A percentile compares a stretch with the other conserved stretches of the same genome.
Evolutionary conservation across 345 rosid species (phyloP).

Genomic region (Theobroma cacao): DNA sequence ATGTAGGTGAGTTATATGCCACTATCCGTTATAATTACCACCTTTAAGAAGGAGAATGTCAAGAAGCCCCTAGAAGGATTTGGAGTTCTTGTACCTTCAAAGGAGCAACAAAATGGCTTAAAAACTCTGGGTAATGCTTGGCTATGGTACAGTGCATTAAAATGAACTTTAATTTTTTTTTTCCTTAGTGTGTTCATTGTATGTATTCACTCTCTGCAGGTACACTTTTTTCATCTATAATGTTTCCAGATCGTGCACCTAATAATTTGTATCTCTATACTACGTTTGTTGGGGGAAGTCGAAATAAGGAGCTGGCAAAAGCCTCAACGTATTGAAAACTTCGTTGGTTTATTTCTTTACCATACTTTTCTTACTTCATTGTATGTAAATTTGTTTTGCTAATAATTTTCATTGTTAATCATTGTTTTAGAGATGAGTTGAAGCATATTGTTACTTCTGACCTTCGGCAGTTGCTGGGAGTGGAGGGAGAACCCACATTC

Average conservation of each 20-base stretch:
- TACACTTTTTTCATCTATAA: constrained; percentile 90
- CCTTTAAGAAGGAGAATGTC: constrained; percentile 85
- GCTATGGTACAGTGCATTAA: background rate
- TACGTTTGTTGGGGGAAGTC: constrained; percentile 91
- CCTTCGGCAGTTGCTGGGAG: constrained; percentile 74
- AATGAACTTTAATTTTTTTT: background rate
- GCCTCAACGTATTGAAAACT: constrained; percentile 59
- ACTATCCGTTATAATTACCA: constrained; percentile 73
- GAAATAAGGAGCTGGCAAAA: constrained; percentile 83
- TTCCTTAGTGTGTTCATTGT: background rate
- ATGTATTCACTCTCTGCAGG: constrained; percentile 41
- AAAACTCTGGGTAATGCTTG: constrained; percentile 70
- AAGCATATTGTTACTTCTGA: constrained; percentile 80
- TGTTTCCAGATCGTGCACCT: constrained; percentile 96
- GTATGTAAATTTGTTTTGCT: background rate
- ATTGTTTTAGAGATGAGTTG: constrained; percentile 57
- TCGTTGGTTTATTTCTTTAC: background rate
- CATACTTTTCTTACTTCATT: background rate
- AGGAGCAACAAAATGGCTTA: constrained; percentile 79
- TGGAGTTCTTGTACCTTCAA: constrained; percentile 92
- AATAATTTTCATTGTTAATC: constrained; percentile 1
- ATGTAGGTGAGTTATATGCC: constrained; percentile 76
- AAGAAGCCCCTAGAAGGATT: constrained; percentile 89
- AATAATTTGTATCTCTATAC: constrained; percentile 70
- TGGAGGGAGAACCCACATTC: constrained; percentile 84